Evolutionary conservation across 2,329 filamentous ascomycete genomes (phyloP), one percentile per base, ranked within the genome.

Genomic region (Hymenoscyphus repandus): DNA sequence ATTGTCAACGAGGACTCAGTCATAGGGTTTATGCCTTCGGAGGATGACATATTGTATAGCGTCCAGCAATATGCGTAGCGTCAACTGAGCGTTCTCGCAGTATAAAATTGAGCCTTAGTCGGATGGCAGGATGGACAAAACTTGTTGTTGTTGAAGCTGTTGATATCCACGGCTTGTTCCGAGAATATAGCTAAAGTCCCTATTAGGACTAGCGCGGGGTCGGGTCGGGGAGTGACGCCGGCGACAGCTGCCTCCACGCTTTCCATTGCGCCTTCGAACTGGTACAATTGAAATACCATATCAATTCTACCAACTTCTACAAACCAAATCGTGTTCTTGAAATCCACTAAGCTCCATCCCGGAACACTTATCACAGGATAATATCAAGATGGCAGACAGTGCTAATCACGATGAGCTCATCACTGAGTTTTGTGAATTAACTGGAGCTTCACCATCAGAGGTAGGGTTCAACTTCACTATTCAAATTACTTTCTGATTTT

Each of bases 1-100:
- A 91, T 86, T 47, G 86, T 91, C 64, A 90, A 76, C 70, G 83
- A 81, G 50, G 85, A 90, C 68, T 85, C 82, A 68, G 83, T 77
- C 65, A 90, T 78, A 59, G 78, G 75, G 62, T 79, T 74, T 50
- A 65, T 62, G 27, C 61, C 59, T 32, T 73, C 74, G 52, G 82
- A 73, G 57, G 74, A 74, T 44, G 79, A 71, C 81, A 83, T 85
- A 52, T 22, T 54, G 48, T 17, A 44, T 36, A 51, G 47, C 32
- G 43, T 18, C 9, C 48, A 40, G 27, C 39, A 18, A 37, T 13
- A 37, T 37, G 22, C 7, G 22, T 27, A 27, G 22, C 4, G 22
- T 27, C n/a, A 27, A 27, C 7, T 27, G 22, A 27, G 22, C 4
- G 22, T 27, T 27, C 22, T 27, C 22, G 22, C 22, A 27, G 22